Conservation (phyloP, 345 rosid species). For the Bretschneidera sinensis region DNA sequence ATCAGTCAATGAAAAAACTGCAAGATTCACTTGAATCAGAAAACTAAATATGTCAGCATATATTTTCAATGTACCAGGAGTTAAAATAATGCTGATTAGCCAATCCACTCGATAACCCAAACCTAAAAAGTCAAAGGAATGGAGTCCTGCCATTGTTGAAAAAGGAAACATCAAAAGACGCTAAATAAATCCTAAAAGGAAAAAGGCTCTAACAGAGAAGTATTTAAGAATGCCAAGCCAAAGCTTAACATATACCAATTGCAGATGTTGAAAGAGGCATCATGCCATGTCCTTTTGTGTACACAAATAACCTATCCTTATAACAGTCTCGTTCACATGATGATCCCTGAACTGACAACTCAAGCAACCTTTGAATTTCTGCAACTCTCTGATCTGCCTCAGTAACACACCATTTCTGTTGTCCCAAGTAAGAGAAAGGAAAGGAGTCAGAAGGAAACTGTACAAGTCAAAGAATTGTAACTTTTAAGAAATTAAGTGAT, state of each 20-base stretch:
- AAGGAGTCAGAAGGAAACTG: conserved; percentile 18
- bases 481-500: conserved; percentile 17
- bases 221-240: not conserved
- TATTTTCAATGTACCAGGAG: conserved; percentile 61
- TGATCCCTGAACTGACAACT: conserved; percentile 78
- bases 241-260: conserved; percentile 40
- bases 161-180: conserved; percentile 19
- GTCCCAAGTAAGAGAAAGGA: conserved; percentile 21
- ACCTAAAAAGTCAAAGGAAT: conserved; percentile 69
- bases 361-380: conserved; percentile 81
- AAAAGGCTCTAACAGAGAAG: conserved; percentile 3
- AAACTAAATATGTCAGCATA: conserved; percentile 85
- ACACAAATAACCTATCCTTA: conserved; percentile 72
- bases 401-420: conserved; percentile 58
- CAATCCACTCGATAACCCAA: conserved; percentile 87
- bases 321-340: conserved; percentile 71
- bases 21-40: conserved; percentile 81
- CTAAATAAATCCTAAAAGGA: conserved; percentile 4
- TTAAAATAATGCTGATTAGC: conserved; percentile 81
- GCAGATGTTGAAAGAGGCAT: conserved; percentile 50
- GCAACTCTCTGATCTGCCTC: conserved; percentile 60
- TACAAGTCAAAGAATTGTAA: conserved; percentile 13
- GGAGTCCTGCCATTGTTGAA: conserved; percentile 53
- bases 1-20: conserved; percentile 68
- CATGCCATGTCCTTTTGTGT: conserved; percentile 43